Base-by-base conservation (phyloP, 768 basidiomycete genomes). In the Thelephora ganbajun region DNA sequence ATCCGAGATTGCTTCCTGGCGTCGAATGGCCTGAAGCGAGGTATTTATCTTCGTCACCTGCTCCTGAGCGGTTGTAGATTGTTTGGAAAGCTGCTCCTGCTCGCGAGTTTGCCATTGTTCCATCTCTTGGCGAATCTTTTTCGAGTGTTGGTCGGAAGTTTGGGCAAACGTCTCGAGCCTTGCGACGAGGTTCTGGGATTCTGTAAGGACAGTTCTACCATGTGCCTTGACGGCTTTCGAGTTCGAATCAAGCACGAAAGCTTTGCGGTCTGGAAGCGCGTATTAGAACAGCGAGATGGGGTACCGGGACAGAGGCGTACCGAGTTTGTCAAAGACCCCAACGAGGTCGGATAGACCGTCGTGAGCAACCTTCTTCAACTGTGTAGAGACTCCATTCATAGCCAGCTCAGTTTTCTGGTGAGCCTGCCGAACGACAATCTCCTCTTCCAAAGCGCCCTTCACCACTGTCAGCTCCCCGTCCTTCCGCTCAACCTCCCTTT, bases 321-420 rank as follows among this genome's bases (percentile, higher is more conserved):
- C 84, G 42, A 96, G 74, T 64, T 94, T 96, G 37, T 77, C 77
- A 53, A 90, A 88, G 19, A 93, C 64, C 0, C 77, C 76, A 13
- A 58, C 62, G 34, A 93, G 69, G 58, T 96, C 87, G 6, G 69
- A 68, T 14, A 87, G 65, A 50, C 79, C 80, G 52, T 89, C 77
- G n/a, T 70, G 63, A 0, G 77, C 76, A 16, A 79, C 73, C 39
- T 68, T 68, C 61, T 78, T 86, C 49, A 94, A 63, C 2, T 73
- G 76, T 19, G 59, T 64, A 0, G 93, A 92, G 3, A 93, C 78
- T n/a, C 62, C 64, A 54, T 94, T 77, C 41, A 96, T 60, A 44
- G 64, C 65, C 14, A 61, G 64, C 62, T 97, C 93, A 5, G 79
- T 89, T 44, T 72, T 66, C 58, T 85, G 78, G 62, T 86, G 81